A percentile compares a stretch with the other conserved stretches of the same genome.
Evolutionary conservation across 2,329 filamentous ascomycete species (phyloP).

Genomic region (Penicillium hordei): DNA sequence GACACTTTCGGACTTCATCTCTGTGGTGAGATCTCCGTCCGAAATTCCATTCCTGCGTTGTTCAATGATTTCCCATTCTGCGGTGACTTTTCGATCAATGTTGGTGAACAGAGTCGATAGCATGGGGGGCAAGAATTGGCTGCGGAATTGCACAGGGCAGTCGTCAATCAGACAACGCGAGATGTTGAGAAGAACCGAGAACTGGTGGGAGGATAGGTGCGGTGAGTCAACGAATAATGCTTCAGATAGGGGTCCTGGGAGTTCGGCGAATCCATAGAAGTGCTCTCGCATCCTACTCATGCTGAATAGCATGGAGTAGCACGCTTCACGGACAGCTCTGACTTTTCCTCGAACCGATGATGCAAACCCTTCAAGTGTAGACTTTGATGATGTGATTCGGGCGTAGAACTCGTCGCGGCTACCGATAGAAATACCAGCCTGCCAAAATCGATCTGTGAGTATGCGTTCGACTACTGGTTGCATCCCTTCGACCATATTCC

Average conservation of each 20-base stretch:
- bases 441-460: conserved; percentile 94
- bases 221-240: conserved; percentile 81
- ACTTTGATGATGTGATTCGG: conserved; percentile 82
- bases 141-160: conserved; percentile 75
- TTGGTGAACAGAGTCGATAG: conserved; percentile 78
- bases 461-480: conserved; percentile 75
- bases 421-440: conserved; percentile 92
- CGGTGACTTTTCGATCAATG: conserved; percentile 81
- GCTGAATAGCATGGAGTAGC: conserved; percentile 91
- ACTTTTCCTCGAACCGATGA: conserved; percentile 89
- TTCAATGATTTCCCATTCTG: conserved; percentile 80
- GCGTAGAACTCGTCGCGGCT: conserved; percentile 97
- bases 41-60: conserved; percentile 58
- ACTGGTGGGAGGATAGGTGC: conserved; percentile 84
- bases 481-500: conserved; percentile 76
- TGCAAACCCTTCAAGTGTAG: conserved; percentile 87
- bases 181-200: conserved; percentile 88
- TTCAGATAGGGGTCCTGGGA: conserved; percentile 78
- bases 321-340: conserved; percentile 84
- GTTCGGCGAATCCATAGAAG: conserved; percentile 86
- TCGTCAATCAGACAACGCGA: conserved; percentile 87
- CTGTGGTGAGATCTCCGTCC: conserved; percentile 79
- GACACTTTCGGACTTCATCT: conserved; percentile 98
- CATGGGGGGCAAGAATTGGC: conserved; percentile 81
- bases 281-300: conserved; percentile 83